These are phyloP conservation scores for Neoboletus brunneissimus DNA, from an alignment of 768 basidiomycete species.

Conservation along the genomic window DNA sequence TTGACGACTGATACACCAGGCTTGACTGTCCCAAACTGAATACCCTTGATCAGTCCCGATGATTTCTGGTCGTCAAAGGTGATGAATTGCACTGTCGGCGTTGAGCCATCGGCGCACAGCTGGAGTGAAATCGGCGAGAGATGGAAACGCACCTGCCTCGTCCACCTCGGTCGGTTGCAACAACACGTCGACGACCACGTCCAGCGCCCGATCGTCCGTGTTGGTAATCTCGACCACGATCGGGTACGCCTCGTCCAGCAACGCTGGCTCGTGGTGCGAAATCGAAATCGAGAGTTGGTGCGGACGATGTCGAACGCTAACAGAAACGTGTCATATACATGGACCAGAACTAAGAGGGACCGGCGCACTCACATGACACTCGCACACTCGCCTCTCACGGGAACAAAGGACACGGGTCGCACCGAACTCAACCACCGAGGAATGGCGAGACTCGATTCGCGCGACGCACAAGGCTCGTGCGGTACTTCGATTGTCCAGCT, in stretches of 20 bases:
- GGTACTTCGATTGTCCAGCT: constrained; percentile 69
- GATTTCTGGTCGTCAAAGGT: constrained; percentile 61
- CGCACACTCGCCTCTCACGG: constrained; percentile 46
- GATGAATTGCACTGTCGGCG: constrained; percentile 54
- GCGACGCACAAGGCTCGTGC: constrained; percentile 41
- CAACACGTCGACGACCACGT: constrained; percentile 68
- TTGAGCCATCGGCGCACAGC: neutral
- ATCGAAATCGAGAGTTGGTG: constrained; percentile 57
- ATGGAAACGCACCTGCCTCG: constrained; percentile 53
- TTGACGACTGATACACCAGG: constrained; percentile 59
- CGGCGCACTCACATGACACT: constrained; percentile 44
- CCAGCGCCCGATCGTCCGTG: constrained; percentile 64
- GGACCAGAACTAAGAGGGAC: neutral
- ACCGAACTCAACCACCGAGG: constrained; percentile 60
- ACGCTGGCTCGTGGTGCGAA: constrained; percentile 64
- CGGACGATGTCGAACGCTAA: constrained; percentile 60
- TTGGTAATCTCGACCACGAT: constrained; percentile 71
- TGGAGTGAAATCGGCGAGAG: neutral
- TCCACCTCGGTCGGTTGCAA: constrained; percentile 80
- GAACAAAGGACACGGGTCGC: constrained; percentile 51
- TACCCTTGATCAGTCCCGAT: constrained; percentile 68
- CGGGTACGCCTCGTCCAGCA: constrained; percentile 77
- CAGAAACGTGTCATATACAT: neutral
- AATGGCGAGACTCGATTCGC: constrained; percentile 28
- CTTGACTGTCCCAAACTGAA: constrained; percentile 60